Percentiles rank a stretch among this genome's conserved stretches.
These are phyloP conservation scores for Aspergillus uvarum DNA, from an alignment of 2,329 filamentous ascomycete species.

Conservation along the genomic window DNA sequence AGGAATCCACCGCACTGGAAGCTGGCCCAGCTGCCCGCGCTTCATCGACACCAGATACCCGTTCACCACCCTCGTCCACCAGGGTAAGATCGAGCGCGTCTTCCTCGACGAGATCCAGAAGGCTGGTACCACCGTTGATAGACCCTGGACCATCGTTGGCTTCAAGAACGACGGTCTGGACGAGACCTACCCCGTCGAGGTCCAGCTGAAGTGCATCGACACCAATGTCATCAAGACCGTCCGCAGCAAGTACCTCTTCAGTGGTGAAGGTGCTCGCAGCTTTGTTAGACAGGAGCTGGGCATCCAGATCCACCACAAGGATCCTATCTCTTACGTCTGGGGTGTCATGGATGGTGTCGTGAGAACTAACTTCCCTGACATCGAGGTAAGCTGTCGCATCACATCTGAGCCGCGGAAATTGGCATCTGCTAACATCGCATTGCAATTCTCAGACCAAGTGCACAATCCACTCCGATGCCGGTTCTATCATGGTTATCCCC, in stretches of 20 bases:
- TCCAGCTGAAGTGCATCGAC: constrained; percentile 74
- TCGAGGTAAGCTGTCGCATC: constrained; percentile 47
- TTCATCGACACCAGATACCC: constrained; percentile 70
- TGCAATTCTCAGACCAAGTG: constrained; percentile 57
- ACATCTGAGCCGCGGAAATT: neutral
- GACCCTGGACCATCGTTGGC: constrained; percentile 62
- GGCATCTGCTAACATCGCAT: neutral
- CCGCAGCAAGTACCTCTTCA: constrained; percentile 62
- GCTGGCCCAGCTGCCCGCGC: constrained; percentile 82
- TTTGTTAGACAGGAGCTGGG: constrained; percentile 63
- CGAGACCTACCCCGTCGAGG: constrained; percentile 75
- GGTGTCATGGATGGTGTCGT: constrained; percentile 67
- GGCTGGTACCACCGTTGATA: constrained; percentile 55
- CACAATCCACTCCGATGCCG: constrained; percentile 64
- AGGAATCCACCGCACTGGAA: constrained; percentile 61
- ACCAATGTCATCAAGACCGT: constrained; percentile 67
- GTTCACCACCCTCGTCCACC: constrained; percentile 63
- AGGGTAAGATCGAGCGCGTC: constrained; percentile 62
- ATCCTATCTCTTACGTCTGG: constrained; percentile 64
- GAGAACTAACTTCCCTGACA: constrained; percentile 62
- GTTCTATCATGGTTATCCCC: constrained; percentile 64
- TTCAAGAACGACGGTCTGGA: constrained; percentile 62
- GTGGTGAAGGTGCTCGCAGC: constrained; percentile 61
- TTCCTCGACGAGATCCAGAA: constrained; percentile 63
- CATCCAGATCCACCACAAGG: constrained; percentile 65